Base-by-base conservation (phyloP, 2,329 filamentous ascomycete genomes). In the Lizonia empirigonia region DNA sequence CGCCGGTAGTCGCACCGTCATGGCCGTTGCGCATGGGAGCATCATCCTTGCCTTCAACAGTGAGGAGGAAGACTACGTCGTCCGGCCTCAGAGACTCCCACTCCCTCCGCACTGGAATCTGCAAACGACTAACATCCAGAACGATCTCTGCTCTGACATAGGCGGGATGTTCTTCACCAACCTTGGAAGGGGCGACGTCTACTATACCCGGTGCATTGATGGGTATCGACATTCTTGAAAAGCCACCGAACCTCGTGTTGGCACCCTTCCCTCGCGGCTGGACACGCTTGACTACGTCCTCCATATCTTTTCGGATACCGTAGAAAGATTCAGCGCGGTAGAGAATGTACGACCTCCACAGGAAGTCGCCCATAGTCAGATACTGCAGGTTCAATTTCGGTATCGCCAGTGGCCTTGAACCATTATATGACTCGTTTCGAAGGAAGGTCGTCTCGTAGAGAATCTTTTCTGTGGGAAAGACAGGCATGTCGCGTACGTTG, bases 301-400 rank as follows among this genome's bases (percentile, higher is more conserved):
- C 91, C 50, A 99, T 85, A 69, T 99, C 91, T 66, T 91, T 93
- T 36, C 91, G 85, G 53, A 99, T 93, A 53, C 91, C 90, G 71
- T 95, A 97, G 70, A 97, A 97, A 0, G 93, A 84, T 72, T 99
- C 94, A 51, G 87, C 89, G 32, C 93, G 86, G 70, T 96, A 94
- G 7, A 99, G 78, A 12, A 95, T 82, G 65, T 97, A 87, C 0
- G 93, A 91, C 56, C 95, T 85, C 91, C 92, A 99, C n/a, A 99
- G 77, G 64, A 99, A 99, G 72, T 99, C 94, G 2, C 91, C 91
- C 41, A 96, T 85, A 2, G 92, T 96, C 12, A 99, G 80, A 73
- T 99, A 99, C 68, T 99, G 94, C 22, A 99, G 78, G 63, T 97
- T 99, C 36, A 97, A 76, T 71, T 99, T 99, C 2, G 94, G 94